These are phyloP conservation scores for Citrus australasica DNA, from an alignment of 345 rosid species.

Conservation along the genomic window DNA sequence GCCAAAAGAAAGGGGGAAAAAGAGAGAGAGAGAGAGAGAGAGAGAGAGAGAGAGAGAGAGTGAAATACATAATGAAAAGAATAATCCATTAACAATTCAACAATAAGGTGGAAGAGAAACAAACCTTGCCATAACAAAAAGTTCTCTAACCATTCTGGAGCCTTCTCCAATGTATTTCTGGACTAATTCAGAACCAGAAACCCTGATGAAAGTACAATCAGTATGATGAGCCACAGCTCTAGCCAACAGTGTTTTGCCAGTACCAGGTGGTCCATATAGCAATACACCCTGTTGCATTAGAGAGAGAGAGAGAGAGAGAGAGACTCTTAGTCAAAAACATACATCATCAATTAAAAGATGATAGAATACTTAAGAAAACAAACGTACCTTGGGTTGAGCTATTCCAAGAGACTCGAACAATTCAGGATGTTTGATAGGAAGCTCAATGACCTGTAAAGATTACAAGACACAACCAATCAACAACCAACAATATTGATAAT, in stretches of 20 bases:
- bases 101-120: conserved; percentile 8
- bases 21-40: too few relatives aligned
- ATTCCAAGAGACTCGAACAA: conserved; percentile 97
- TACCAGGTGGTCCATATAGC: conserved; percentile 98
- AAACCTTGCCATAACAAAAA: conserved; percentile 98
- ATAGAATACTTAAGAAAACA: neutral
- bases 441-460: conserved; percentile 82
- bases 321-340: neutral
- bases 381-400: conserved; percentile 91
- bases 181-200: conserved; percentile 95
- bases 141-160: conserved; percentile 98
- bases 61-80: neutral
- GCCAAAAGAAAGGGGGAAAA: neutral
- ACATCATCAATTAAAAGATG: neutral
- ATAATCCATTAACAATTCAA: neutral
- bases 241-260: conserved; percentile 95
- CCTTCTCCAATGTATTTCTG: conserved; percentile 99
- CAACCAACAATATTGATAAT: neutral
- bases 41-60: too few relatives aligned
- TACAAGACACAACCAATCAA: conserved; percentile 7
- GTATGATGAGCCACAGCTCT: conserved; percentile 99
- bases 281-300: conserved; percentile 67
- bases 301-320: conserved; percentile 13
- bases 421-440: conserved; percentile 97
- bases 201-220: conserved; percentile 99